Evolutionary conservation across 345 rosid genomes (phyloP).

Genomic region (Lepidium aucheri): DNA sequence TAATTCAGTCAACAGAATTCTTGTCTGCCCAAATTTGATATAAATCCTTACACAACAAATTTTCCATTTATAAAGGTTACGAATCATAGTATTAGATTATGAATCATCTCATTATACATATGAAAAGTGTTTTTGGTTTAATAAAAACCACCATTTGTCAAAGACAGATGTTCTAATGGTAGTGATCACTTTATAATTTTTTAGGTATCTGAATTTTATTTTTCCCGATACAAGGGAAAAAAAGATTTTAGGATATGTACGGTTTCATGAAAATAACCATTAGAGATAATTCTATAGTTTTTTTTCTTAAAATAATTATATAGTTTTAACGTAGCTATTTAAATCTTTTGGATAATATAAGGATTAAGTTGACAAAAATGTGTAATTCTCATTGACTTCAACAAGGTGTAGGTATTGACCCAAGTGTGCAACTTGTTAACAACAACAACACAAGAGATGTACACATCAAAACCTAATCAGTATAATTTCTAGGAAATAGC

Average conservation of each 20-base stretch:
- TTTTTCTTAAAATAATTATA: background rate
- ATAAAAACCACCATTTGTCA: too few relatives aligned
- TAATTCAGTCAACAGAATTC: slow-evolving; percentile 6
- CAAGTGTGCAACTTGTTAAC: slow-evolving; percentile 12
- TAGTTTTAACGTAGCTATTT: background rate
- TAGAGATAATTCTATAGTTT: background rate
- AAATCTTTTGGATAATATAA: background rate
- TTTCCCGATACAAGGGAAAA: too few relatives aligned
- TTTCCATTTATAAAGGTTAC: background rate
- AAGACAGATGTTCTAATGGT: too few relatives aligned
- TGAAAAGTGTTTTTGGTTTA: too few relatives aligned
- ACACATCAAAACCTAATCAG: slow-evolving; percentile 23
- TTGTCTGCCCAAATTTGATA: slow-evolving; percentile 15
- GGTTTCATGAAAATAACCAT: too few relatives aligned
- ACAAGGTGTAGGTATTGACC: slow-evolving; percentile 9
- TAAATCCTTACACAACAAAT: background rate
- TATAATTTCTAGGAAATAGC: slow-evolving; percentile 18
- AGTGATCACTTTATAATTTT: too few relatives aligned
- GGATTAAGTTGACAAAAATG: slow-evolving; percentile 7
- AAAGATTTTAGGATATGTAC: too few relatives aligned
- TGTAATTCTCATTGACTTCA: slow-evolving; percentile 19
- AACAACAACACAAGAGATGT: background rate
- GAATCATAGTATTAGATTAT: background rate
- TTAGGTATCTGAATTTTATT: too few relatives aligned
- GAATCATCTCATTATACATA: too few relatives aligned